Evolutionary conservation across 169 alveolate genomes (phyloP), one percentile per base, ranked within the genome.

Genomic region (Eimeria mitis): DNA sequence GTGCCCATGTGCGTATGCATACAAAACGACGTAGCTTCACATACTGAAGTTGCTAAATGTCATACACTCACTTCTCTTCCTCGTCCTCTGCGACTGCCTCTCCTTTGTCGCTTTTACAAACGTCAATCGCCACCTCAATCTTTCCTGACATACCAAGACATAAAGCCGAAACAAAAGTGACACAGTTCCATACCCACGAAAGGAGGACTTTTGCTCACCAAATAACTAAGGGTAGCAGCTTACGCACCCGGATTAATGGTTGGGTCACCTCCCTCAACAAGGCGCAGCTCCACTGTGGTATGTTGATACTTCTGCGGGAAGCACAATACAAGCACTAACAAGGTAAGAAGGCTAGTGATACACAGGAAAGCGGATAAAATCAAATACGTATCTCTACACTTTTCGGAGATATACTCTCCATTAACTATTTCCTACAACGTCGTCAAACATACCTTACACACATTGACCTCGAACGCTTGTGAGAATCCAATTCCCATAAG

Each of bases 401-500:
- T 40, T 16, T 21, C 83, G 3, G 34, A 31, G 0, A 13, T 40
- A 40, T 40, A 40, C 2, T 54, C 83, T 31, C 54, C 54, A 8
- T 19, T 2, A 16, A 14, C 34, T 31, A 73, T 21, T 16, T 40
- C 54, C 52, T 19, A 44, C 2, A 28, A 47, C 5, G 23, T 8
- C 21, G 28, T 47, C 28, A 25, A 42, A 73, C 89, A 19, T 73
- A 89, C 95, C 71, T 89, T 89, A 70, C 89, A 75, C 81, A 47
- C 75, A 56, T 89, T 71, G 49, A 89, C 84, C 49, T 70, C 84
- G 68, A 89, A 89, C 2, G 89, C 63, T 19, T 73, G 89, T 2
- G 95, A 75, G 63, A 70, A 89, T 34, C 95, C 95, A 11, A 89
- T 75, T 19, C 95, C 95, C 76, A 89, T 73, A 42, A 89, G 89